phyloP scores from a whole-genome alignment of 768 basidiomycete species.

The Tulasnella sp. region DNA sequence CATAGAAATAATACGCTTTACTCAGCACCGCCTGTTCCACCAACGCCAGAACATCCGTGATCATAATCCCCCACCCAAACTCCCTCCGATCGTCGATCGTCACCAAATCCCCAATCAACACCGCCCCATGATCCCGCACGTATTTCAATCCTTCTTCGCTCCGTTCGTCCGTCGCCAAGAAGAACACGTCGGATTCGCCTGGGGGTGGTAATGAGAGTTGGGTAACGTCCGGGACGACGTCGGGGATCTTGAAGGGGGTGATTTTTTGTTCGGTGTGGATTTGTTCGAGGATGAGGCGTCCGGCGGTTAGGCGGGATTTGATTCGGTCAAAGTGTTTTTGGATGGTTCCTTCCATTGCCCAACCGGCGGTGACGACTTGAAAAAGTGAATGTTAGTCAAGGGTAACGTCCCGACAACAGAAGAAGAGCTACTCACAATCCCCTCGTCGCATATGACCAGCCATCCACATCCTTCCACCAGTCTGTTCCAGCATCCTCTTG shows the following conservation, averaged over 20 bases:
- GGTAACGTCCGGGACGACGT: constrained; percentile 13
- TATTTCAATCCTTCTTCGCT: constrained; percentile 30
- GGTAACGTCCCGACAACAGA: not conserved
- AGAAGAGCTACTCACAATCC: constrained; percentile 21
- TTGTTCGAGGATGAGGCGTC: constrained; percentile 23
- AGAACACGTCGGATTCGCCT: constrained; percentile 22
- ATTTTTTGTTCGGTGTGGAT: not conserved
- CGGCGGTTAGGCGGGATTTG: constrained; percentile 27
- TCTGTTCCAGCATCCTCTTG: constrained; percentile 30
- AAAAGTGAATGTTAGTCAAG: not conserved
- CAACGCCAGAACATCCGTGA: constrained; percentile 26
- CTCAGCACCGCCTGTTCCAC: constrained; percentile 27
- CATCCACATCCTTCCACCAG: constrained; percentile 24
- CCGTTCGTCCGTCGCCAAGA: constrained; percentile 38
- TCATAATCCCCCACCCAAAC: constrained; percentile 24
- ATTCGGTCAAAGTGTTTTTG: constrained; percentile 35
- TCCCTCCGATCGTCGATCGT: constrained; percentile 34
- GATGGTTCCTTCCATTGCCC: constrained; percentile 35
- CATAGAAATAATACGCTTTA: constrained; percentile 24
- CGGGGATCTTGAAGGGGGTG: constrained; percentile 12
- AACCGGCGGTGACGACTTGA: constrained; percentile 28
- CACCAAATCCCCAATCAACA: constrained; percentile 39
- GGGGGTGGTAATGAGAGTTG: constrained; percentile 15
- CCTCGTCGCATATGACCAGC: constrained; percentile 25
- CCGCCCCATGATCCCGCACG: constrained; percentile 34